A percentile compares a stretch with the other conserved stretches of the same genome.
Evolutionary conservation across 2,329 filamentous ascomycete genomes (phyloP).

Genomic region (Talaromyces atroroseus): DNA sequence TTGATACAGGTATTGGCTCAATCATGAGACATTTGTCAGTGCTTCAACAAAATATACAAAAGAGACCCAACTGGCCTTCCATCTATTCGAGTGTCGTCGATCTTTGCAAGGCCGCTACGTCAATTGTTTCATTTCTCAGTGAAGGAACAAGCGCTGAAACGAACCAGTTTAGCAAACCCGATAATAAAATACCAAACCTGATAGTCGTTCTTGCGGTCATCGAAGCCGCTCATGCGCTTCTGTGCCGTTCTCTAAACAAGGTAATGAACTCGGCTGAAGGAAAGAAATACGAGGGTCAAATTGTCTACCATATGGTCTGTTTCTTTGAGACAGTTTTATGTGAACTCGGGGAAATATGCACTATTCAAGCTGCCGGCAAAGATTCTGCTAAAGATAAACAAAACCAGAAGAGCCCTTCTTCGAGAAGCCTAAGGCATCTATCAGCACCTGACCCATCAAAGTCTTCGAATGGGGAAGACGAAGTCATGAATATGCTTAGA

Average conservation of each 20-base stretch:
- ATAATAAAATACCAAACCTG: conserved; percentile 3
- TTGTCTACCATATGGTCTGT: conserved; percentile 30
- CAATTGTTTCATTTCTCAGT: conserved; percentile 18
- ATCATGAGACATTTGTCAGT: conserved; percentile 31
- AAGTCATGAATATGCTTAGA: conserved; percentile 19
- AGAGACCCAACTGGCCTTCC: conserved; percentile 18
- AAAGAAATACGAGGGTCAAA: conserved; percentile 16
- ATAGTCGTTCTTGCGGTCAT: conserved; percentile 19
- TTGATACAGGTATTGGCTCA: conserved; percentile 21
- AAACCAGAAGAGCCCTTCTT: conserved; percentile 2
- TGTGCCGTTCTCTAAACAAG: conserved; percentile 26
- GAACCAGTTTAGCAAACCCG: neutral
- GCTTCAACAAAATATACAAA: conserved; percentile 31
- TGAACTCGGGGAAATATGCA: conserved; percentile 23
- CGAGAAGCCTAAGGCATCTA: neutral
- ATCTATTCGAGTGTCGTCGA: conserved; percentile 21
- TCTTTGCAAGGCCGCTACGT: conserved; percentile 27
- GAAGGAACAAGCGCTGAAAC: neutral
- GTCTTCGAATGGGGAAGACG: conserved; percentile 9
- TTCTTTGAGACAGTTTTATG: conserved; percentile 29
- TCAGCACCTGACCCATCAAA: neutral
- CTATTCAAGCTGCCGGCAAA: conserved; percentile 13
- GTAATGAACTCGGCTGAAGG: conserved; percentile 17
- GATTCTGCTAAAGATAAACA: neutral
- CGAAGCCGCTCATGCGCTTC: conserved; percentile 21